A percentile compares a stretch with the other conserved stretches of the same genome.
phyloP scores from a whole-genome alignment of 2,329 filamentous ascomycete species.

The Apiospora saccharicola region DNA sequence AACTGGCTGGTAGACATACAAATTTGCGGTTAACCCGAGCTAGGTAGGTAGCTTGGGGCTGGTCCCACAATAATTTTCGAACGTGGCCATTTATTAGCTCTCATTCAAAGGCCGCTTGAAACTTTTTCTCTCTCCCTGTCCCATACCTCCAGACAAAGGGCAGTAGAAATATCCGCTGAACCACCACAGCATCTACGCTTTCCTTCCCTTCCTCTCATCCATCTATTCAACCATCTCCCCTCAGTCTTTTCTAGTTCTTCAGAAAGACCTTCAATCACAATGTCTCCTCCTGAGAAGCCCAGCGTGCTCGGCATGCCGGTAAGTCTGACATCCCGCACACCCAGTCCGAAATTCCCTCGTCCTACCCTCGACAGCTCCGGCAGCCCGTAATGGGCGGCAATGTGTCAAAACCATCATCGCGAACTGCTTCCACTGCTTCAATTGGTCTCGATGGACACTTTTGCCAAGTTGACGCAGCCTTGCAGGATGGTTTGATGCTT shows the following conservation, averaged over 20 bases:
- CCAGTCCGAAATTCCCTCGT: slow-evolving; percentile 19
- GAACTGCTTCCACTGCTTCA: slow-evolving; percentile 26
- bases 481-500: background rate
- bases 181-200: slow-evolving; percentile 26
- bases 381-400: background rate
- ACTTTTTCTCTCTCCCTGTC: slow-evolving; percentile 22
- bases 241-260: slow-evolving; percentile 54
- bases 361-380: slow-evolving; percentile 8
- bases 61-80: slow-evolving; percentile 15
- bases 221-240: slow-evolving; percentile 63
- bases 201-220: slow-evolving; percentile 35
- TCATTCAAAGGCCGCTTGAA: slow-evolving; percentile 14
- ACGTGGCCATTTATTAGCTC: slow-evolving; percentile 21
- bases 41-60: slow-evolving; percentile 20
- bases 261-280: slow-evolving; percentile 57
- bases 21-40: slow-evolving; percentile 21
- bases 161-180: slow-evolving; percentile 36
- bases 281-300: slow-evolving; percentile 62
- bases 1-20: background rate
- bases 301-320: slow-evolving; percentile 74
- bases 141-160: slow-evolving; percentile 30
- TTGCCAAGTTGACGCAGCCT: background rate
- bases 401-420: slow-evolving; percentile 5
- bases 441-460: slow-evolving; percentile 32
- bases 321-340: slow-evolving; percentile 31